phyloP scores from a whole-genome alignment of 352 stramenopile species.

The Globisporangium spinosum region DNA sequence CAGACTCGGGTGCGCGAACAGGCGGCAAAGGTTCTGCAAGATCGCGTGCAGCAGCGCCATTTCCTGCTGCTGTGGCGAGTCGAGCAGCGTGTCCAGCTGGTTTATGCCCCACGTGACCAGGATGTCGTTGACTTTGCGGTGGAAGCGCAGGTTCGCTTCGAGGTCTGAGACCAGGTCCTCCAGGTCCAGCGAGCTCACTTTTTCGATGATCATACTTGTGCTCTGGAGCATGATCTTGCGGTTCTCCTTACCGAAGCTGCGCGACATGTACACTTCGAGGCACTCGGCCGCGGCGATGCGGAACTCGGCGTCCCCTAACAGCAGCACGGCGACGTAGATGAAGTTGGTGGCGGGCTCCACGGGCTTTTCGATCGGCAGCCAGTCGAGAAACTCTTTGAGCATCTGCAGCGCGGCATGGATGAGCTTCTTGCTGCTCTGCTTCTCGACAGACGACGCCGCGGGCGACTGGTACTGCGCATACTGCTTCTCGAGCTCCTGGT shows the following conservation, averaged over 20 bases:
- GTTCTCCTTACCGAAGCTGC: constrained; percentile 69
- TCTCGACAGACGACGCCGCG: constrained; percentile 14
- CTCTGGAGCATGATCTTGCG: constrained; percentile 56
- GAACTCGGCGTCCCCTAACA: constrained; percentile 56
- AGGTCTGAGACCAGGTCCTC: constrained; percentile 40
- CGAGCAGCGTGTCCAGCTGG: constrained; percentile 52
- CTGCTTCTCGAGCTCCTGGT: constrained; percentile 71
- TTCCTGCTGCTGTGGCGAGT: constrained; percentile 38
- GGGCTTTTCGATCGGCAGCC: constrained; percentile 67
- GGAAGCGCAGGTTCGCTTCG: constrained; percentile 51
- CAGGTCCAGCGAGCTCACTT: constrained; percentile 45
- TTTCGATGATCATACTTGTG: constrained; percentile 55
- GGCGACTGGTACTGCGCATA: constrained; percentile 49
- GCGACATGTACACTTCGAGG: constrained; percentile 65
- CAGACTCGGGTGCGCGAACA: constrained; percentile 69
- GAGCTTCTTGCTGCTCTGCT: constrained; percentile 41
- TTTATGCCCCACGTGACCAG: constrained; percentile 67
- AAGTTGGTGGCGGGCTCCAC: constrained; percentile 55
- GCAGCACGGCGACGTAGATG: constrained; percentile 52
- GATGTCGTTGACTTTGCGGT: constrained; percentile 75
- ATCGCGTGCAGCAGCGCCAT: constrained; percentile 43
- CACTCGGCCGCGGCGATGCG: constrained; percentile 57
- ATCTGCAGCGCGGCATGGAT: constrained; percentile 64
- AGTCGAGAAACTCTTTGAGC: constrained; percentile 82
- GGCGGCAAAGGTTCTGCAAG: constrained; percentile 42